These are phyloP conservation scores for Dothideomycetes sp. DNA, from an alignment of 2,329 filamentous ascomycete species.

Conservation along the genomic window DNA sequence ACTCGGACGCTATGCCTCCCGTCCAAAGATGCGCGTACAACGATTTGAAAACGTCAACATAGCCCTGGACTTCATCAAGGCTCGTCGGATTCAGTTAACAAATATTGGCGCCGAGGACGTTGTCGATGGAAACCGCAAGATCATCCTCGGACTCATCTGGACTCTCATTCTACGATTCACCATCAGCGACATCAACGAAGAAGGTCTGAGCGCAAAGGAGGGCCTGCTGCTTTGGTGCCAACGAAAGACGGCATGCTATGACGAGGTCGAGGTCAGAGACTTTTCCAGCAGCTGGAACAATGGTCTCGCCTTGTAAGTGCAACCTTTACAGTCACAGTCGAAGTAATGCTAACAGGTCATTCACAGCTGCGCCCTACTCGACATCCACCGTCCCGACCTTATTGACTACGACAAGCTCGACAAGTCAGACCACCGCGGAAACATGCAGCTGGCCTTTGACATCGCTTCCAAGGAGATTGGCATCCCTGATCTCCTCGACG, in stretches of 20 bases:
- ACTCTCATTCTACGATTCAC: slow-evolving; percentile 96
- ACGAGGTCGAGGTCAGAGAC: slow-evolving; percentile 89
- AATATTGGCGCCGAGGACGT: slow-evolving; percentile 98
- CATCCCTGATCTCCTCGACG: slow-evolving; percentile 88
- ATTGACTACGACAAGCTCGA: slow-evolving; percentile 95
- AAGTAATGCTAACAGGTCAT: slow-evolving; percentile 1
- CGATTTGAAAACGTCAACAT: slow-evolving; percentile 97
- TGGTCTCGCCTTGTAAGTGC: slow-evolving; percentile 68
- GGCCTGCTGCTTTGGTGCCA: slow-evolving; percentile 95
- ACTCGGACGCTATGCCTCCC: slow-evolving; percentile 90
- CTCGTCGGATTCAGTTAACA: slow-evolving; percentile 86
- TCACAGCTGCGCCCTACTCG: slow-evolving; percentile 69
- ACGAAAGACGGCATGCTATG: slow-evolving; percentile 95
- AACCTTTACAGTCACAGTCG: neutral
- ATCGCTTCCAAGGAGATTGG: slow-evolving; percentile 94
- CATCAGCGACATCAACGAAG: slow-evolving; percentile 96
- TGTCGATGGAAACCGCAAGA: slow-evolving; percentile 94
- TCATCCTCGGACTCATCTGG: slow-evolving; percentile 95
- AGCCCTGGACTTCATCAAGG: slow-evolving; percentile 86
- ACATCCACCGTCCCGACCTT: slow-evolving; percentile 92
- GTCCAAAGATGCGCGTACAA: slow-evolving; percentile 92
- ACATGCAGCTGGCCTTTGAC: slow-evolving; percentile 97
- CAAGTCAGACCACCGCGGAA: slow-evolving; percentile 86
- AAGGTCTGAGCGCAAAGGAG: slow-evolving; percentile 96
- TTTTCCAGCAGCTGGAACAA: slow-evolving; percentile 97